Evolutionary conservation across 2,329 filamentous ascomycete genomes (phyloP).

Genomic region (Colletotrichum sp.): DNA sequence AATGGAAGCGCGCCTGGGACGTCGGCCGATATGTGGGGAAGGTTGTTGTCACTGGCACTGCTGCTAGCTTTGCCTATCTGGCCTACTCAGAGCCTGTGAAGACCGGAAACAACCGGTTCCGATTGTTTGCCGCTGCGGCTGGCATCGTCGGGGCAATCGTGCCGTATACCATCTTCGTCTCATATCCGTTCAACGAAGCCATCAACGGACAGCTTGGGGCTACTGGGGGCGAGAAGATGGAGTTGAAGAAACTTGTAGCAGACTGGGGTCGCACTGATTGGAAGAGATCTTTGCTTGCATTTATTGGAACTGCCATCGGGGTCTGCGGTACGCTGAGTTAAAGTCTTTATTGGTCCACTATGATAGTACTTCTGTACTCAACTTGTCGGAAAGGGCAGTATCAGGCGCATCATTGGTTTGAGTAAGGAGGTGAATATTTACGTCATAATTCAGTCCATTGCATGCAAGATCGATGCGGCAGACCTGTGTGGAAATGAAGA

Average conservation of each 20-base stretch:
- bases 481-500: too few species aligned
- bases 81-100: background rate
- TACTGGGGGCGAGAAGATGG: accelerated
- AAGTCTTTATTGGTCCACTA: too few species aligned
- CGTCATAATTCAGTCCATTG: too few species aligned
- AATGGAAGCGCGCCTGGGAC: background rate
- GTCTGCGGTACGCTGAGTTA: too few species aligned
- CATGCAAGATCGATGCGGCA: too few species aligned
- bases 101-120: accelerated
- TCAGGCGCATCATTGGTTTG: too few species aligned
- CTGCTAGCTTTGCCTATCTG: background rate
- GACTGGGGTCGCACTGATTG: background rate
- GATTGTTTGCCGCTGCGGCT: background rate
- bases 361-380: too few species aligned
- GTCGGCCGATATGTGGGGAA: background rate
- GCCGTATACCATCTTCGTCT: background rate
- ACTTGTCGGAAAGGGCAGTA: too few species aligned
- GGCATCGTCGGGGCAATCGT: background rate
- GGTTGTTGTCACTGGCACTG: background rate
- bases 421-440: too few species aligned
- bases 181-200: background rate
- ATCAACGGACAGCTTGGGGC: background rate
- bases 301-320: too few species aligned
- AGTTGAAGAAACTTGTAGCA: background rate
- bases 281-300: background rate